Conservation (phyloP, 2,329 filamentous ascomycete genomes). For the Monosporascus sp. region DNA sequence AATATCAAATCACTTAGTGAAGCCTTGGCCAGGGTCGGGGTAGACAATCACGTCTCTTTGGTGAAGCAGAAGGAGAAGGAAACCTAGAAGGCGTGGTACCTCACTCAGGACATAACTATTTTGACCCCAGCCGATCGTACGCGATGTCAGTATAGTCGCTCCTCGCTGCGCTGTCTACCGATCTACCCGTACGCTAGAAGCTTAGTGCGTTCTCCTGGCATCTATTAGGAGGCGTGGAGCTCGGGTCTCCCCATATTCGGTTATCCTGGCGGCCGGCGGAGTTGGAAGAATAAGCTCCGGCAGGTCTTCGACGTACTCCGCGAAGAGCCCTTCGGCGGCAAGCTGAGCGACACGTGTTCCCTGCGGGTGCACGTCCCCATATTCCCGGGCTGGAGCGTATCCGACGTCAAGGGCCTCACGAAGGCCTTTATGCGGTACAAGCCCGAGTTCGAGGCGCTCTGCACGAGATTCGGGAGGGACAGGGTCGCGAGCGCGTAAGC, state of each 20-base stretch:
- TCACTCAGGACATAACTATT: neutral
- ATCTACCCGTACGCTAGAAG: neutral
- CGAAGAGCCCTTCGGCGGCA: neutral
- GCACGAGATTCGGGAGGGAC: neutral
- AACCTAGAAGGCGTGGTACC: no score
- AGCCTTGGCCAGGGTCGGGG: neutral
- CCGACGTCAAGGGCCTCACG: constrained; percentile 27
- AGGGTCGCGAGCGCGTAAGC: neutral
- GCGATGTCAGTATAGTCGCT: neutral
- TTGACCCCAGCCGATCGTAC: neutral
- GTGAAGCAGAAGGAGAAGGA: no score
- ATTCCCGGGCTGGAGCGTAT: neutral
- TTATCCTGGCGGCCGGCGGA: neutral
- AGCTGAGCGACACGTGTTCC: neutral
- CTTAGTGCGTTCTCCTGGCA: no score
- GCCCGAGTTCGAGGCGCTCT: constrained; percentile 36
- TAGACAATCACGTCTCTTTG: no score
- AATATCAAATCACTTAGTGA: neutral
- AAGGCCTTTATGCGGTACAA: constrained; percentile 32
- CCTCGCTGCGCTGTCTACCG: neutral
- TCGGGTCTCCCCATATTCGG: neutral
- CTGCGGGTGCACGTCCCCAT: constrained; percentile 35
- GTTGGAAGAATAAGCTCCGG: neutral
- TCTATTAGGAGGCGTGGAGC: neutral
- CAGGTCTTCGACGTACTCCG: neutral